phyloP scores from a whole-genome alignment of 345 rosid genomes.

The Eucalyptus curtisii region DNA sequence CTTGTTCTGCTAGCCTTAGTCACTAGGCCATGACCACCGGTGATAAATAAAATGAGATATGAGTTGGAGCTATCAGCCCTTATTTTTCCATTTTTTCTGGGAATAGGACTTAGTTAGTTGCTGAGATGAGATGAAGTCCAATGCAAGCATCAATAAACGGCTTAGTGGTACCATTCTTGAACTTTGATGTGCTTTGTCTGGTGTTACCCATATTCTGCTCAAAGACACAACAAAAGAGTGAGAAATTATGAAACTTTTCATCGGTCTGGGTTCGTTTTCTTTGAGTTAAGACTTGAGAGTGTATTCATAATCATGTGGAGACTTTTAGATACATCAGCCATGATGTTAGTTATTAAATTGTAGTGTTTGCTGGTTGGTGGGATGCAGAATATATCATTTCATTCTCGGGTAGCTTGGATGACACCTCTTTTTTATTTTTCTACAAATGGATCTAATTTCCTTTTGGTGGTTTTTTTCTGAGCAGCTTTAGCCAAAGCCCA shows the following conservation, averaged over 20 bases:
- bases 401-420: not conserved
- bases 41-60: not conserved
- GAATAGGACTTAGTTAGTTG: not conserved
- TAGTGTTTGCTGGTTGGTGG: not conserved
- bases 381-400: not conserved
- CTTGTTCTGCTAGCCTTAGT: not conserved
- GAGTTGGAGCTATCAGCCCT: not conserved
- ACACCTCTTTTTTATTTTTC: not conserved
- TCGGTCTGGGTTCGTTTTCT: not conserved
- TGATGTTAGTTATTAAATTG: not conserved
- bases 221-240: not conserved
- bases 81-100: not conserved
- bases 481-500: slow-evolving; percentile 96
- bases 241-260: not conserved
- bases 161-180: not conserved
- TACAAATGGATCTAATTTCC: not conserved
- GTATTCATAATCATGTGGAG: not conserved
- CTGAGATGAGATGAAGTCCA: not conserved
- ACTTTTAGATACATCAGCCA: not conserved
- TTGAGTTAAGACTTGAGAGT: not conserved
- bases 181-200: not conserved
- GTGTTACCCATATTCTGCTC: not conserved
- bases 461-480: slow-evolving; percentile 8
- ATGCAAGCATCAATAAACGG: not conserved
- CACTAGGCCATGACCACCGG: not conserved